A percentile compares a stretch with the other conserved stretches of the same genome.
phyloP scores from a whole-genome alignment of 176 grass and related monocot genomes.

The Eragrostis nindensis region DNA sequence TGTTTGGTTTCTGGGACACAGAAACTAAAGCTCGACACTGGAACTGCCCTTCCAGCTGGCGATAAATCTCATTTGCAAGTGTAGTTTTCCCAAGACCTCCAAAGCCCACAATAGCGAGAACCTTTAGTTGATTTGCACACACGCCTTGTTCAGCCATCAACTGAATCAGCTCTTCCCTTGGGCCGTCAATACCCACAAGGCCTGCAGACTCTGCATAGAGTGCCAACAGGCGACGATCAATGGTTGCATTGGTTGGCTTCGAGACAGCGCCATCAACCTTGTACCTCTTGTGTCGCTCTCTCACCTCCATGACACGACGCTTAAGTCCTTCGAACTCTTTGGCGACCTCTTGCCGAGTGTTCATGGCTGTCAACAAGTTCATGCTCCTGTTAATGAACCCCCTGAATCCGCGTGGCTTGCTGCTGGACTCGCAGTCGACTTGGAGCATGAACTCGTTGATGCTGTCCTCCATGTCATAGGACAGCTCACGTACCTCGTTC shows the following conservation, averaged over 20 bases:
- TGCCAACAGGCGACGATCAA: not conserved
- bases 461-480: slow-evolving; percentile 12
- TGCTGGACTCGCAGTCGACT: not conserved
- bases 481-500: slow-evolving; percentile 14
- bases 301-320: not conserved
- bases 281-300: slow-evolving; percentile 21
- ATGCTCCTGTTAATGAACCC: not conserved
- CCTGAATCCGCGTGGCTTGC: not conserved
- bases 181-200: not conserved
- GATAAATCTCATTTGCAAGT: slow-evolving; percentile 12
- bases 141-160: not conserved
- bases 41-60: not conserved
- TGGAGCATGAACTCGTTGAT: slow-evolving; percentile 9
- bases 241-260: not conserved
- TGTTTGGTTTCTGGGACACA: not conserved
- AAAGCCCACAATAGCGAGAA: not conserved
- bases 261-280: not conserved
- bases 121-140: not conserved
- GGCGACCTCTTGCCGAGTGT: not conserved
- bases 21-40: slow-evolving; percentile 2
- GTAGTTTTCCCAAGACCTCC: slow-evolving; percentile 6
- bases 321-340: slow-evolving; percentile 2
- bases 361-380: not conserved
- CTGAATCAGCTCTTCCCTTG: not conserved
- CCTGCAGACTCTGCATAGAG: not conserved